Evolutionary conservation across 129 eudicot genomes (phyloP), one percentile per base, ranked within the genome.

Genomic region (Sambucus nigra): DNA sequence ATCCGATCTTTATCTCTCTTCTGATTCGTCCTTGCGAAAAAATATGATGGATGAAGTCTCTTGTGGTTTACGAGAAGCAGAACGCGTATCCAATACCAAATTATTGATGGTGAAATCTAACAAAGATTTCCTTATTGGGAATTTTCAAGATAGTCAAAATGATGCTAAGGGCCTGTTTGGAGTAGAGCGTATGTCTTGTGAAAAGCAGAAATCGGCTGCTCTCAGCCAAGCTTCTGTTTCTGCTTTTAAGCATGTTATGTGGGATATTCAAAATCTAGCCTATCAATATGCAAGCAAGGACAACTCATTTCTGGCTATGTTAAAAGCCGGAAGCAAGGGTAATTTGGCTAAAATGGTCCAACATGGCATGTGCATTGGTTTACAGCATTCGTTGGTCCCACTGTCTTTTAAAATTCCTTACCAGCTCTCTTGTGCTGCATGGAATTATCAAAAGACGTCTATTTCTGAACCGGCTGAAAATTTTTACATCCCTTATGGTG

Each of bases 311-410:
- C 25, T 81, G 35, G 69, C 88, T 1, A 91, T 91, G 94, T 42
- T 91, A 32, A 91, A 77, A 20, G 93, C 98, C 1, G 98, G 98
- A 27, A 91, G 98, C 72, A 91, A 86, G 65, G 93, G 98, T n/a
- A 91, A 73, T 51, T 49, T 86, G 58, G 42, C 68, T n/a, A 80
- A 77, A 50, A 61, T 86, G 25, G 88, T 80, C 41, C 98, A 91
- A 31, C 95, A 91, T 38, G 70, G 84, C 53, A 73, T 91, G 94
- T 91, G 95, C 46, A 55, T 91, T 0, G 98, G 95, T 4, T 70
- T 85, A 63, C 94, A 91, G 62, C 89, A 82, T 53, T 85, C 98
- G 0, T 44, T 74, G 46, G 79, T 83, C 27, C 80, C 98, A 26
- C 53, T 91, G 13, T 60, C 95, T 2, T 91, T 85, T 66, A 53